Evolutionary conservation across 2,329 filamentous ascomycete genomes (phyloP).

Genomic region (Venturia oleaginea): DNA sequence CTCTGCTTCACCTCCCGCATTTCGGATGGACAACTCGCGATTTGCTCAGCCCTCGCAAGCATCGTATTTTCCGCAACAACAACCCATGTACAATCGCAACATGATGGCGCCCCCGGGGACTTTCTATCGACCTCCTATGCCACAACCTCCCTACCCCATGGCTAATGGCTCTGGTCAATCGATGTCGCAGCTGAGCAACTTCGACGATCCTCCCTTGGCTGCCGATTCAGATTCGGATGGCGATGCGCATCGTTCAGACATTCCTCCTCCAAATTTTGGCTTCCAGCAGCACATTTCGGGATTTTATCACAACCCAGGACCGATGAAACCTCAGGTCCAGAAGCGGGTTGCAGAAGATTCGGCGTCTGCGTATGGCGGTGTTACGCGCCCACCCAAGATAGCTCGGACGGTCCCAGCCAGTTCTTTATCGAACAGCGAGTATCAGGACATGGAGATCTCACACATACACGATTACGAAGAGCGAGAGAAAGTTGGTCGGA

Average conservation of each 20-base stretch:
- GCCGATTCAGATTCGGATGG: conserved; percentile 11
- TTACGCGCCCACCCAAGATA: conserved; percentile 29
- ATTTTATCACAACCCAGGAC: conserved; percentile 4
- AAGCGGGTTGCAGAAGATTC: conserved; percentile 37
- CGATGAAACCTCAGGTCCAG: conserved; percentile 6
- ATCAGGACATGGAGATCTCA: conserved; percentile 20
- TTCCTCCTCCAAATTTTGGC: conserved; percentile 1
- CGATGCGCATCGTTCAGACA: conserved; percentile 3
- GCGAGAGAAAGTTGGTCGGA: conserved; percentile 42
- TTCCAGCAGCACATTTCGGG: not conserved
- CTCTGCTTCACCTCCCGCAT: conserved; percentile 9
- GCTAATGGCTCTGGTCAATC: conserved; percentile 3
- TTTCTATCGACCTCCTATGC: not conserved
- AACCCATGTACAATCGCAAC: not conserved
- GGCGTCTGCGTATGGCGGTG: conserved; percentile 31
- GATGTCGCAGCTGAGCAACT: conserved; percentile 1
- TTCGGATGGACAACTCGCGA: not conserved
- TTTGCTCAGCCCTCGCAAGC: conserved; percentile 3
- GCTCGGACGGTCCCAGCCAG: conserved; percentile 27
- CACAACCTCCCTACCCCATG: not conserved
- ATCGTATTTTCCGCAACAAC: not conserved
- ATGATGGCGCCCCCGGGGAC: conserved; percentile 12
- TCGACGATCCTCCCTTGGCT: not conserved
- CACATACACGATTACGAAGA: conserved; percentile 43
- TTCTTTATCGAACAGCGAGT: not conserved